Evolutionary conservation across 495 filamentous ascomycete genomes (phyloP), one percentile per base, ranked within the genome.

Genomic region (Elaphomyces granulatus): DNA sequence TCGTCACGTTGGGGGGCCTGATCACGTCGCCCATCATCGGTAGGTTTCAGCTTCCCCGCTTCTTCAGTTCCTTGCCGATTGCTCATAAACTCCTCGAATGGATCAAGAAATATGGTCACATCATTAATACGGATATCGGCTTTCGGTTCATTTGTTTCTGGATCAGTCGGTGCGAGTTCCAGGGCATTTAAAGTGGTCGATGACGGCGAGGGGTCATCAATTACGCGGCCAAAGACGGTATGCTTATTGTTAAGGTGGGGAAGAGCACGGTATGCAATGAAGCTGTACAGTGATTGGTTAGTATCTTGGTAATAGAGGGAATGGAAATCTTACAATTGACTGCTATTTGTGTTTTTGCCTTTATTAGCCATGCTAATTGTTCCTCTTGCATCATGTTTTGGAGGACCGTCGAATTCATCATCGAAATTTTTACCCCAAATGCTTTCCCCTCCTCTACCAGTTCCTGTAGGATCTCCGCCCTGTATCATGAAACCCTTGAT

Each of bases 401-500:
- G 51, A 0, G 90, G 92, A 0, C 87, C 86, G 18, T 94, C 86
- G 38, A 94, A 79, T 52, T 98, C 92, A 56, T 98, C 90, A 20
- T 78, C 66, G 53, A 98, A 98, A 43, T 80, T 79, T 58, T 85
- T 87, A 33, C 80, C 80, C 90, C 90, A 96, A 41, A 87, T 71
- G 50, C 78, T 85, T 31, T 72, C 64, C 0, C 90, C 90, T n/a
- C 88, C 88, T 28, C 81, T 68, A 7, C 90, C 90, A 1, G 85
- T 92, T 0, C 68, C 68, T 2, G 68, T 65, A 2, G 70, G 70
- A 40, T 73, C 70, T 10, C 90, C 90, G 40, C 92, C 92, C 54
- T 99, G 90, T 42, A 96, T 82, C 90, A 99, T 99, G 58, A 99
- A 99, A 44, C 82, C 85, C 18, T 73, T 72, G 51, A 99, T 94